Conservation (phyloP, 129 eudicot genomes). For the Arctium lappa region DNA sequence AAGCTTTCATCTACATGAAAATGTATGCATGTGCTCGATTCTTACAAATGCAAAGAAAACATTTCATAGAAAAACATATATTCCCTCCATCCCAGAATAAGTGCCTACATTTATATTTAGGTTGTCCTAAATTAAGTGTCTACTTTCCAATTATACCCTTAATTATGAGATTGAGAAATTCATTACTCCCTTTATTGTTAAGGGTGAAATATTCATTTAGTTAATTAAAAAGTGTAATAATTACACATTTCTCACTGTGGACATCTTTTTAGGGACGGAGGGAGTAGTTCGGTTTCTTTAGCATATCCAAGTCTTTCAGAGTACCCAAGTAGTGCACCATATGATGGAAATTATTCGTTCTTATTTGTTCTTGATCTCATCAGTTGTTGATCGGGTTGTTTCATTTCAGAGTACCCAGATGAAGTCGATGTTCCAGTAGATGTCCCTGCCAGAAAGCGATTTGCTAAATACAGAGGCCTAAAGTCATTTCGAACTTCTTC, state of each 20-base stretch:
- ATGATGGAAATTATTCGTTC: background rate
- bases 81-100: background rate
- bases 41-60: background rate
- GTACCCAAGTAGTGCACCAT: background rate
- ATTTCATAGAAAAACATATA: too few species aligned
- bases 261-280: background rate
- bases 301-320: background rate
- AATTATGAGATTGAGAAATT: background rate
- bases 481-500: slow-evolving; percentile 90
- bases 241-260: background rate
- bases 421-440: slow-evolving; percentile 96
- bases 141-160: background rate
- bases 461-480: slow-evolving; percentile 94
- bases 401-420: slow-evolving; percentile 80
- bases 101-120: too few species aligned
- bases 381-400: background rate
- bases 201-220: background rate
- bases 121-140: background rate
- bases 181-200: background rate
- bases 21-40: background rate
- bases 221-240: background rate
- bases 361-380: background rate
- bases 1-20: background rate
- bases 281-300: background rate
- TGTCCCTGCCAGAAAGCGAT: slow-evolving; percentile 83